Base-by-base conservation (phyloP, 1,284 basidiomycete species). In the Leccinum insolens region DNA sequence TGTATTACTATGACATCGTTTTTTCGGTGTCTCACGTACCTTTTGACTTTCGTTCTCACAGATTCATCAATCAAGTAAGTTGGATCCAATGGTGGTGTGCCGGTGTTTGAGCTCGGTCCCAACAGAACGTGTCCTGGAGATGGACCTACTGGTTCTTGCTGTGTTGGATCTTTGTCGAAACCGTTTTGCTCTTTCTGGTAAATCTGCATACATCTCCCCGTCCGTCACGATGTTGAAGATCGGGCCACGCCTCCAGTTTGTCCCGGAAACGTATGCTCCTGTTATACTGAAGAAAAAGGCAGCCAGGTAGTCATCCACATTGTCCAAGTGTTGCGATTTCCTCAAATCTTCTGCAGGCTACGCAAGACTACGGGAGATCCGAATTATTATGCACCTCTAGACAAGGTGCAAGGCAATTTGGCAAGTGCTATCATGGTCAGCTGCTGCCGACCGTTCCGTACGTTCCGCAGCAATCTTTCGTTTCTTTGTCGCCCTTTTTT, bases 251-350 rank as follows among this genome's bases (percentile, higher is more conserved):
- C 1, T 55, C 6, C 64, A 87, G 85, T 72, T 87, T 64, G 87
- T 94, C 0, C 91, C 92, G 0, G 95, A 96, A 79, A 95, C 94
- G 0, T 94, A 88, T 74, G 78, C 78, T 2, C 91, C 93, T 0
- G 82, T 89, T 6, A 78, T 95, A 3, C 77, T 90, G 17, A 85
- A 88, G 79, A 74, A 73, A 71, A 84, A 93, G 81, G 84, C 93
- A 57, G 66, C 62, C 25, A 77, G 67, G 76, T 76, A 64, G 60
- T 20, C 5, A 17, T 41, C 1, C 34, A 39, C 9, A 6, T 20
- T 2, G 8, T 28, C 25, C 7, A 14, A 28, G 12, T 28, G n/a
- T 37, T 52, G 37, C 17, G 11, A 31, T 31, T 58, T 63, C 15
- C 37, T 68, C 31, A 68, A 2, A 49, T 39, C 31, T 20, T 37